These are phyloP conservation scores for Diaporthe caulivora DNA, from an alignment of 2,329 filamentous ascomycete genomes.

Conservation along the genomic window DNA sequence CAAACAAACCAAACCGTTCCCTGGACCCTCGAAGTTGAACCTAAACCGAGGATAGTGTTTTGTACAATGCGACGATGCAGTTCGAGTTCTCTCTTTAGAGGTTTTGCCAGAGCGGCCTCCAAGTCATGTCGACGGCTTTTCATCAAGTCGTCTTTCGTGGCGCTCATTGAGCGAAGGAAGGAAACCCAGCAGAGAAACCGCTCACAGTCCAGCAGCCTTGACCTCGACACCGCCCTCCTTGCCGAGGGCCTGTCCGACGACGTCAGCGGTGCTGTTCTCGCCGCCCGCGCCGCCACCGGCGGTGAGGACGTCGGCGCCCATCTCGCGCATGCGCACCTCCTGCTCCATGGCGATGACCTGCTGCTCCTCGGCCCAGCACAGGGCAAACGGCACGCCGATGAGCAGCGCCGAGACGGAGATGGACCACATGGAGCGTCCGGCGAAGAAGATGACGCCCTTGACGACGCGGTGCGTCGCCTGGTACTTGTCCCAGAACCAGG, in stretches of 20 bases:
- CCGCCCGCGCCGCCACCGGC: conserved; percentile 55
- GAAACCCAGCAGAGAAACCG: not conserved
- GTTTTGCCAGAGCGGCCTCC: not conserved
- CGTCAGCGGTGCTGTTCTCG: conserved; percentile 59
- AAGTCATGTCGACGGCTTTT: not conserved
- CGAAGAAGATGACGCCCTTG: conserved; percentile 73
- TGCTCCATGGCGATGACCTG: conserved; percentile 98
- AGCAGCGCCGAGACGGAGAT: conserved; percentile 90
- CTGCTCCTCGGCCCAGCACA: conserved; percentile 96
- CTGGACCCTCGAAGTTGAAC: not conserved
- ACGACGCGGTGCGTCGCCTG: conserved; percentile 68
- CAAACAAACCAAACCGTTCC: not conserved
- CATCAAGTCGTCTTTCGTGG: not conserved
- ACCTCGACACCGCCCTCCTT: conserved; percentile 58
- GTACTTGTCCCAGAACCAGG: conserved; percentile 73
- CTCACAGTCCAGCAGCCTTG: conserved; percentile 63
- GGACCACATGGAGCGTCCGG: conserved; percentile 91
- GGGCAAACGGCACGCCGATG: conserved; percentile 91
- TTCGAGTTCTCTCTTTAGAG: not conserved
- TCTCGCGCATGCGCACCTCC: conserved; percentile 95
- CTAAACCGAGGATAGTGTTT: conserved; percentile 1
- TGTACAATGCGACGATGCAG: conserved; percentile 20
- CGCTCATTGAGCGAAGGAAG: not conserved
- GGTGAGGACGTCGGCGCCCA: conserved; percentile 79
- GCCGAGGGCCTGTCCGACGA: conserved; percentile 63